Base-by-base conservation (phyloP, 805 yeast genomes). In the Debaryomyces castellii region DNA sequence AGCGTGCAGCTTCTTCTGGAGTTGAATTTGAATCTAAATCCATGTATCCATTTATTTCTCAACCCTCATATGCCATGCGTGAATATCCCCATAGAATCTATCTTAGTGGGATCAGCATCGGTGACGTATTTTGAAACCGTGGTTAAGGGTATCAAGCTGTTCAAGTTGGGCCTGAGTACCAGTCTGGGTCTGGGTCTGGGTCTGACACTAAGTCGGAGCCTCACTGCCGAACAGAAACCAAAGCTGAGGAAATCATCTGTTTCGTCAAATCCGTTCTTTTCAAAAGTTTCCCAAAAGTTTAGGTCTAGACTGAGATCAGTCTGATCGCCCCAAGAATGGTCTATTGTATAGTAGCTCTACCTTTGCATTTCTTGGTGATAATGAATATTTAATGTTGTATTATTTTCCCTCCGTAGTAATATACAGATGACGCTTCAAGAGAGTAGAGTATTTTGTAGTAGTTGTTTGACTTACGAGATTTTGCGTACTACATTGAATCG, bases 41-140 rank as follows among this genome's bases (percentile, higher is more conserved):
- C 28, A 11, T 35, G 41, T 9, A 37, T 43, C 4, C 46, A 43
- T 43, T 32, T 43, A 25, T 21, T 39, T 35, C 20, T 43, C 18
- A 43, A 43, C 33, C 21, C 32, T 6, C 22, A 24, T 24, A 32
- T 43, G 16, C 46, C 46, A 23, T 20, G 18, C n/a, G n/a, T 43
- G 30, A 34, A 32, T 23, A 20, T 39, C 8, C 24, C 46, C 3
- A 43, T 43, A 12, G 33, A n/a, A 16, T 43, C 46, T 14, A 24
- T 43, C 7, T 27, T 43, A 14, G 34, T 21, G 8, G 27, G 32
- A 11, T 24, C 28, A 9, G 14, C n/a, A 9, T 24, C 24, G 6
- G 46, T 32, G 25, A 53, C 52, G 22, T 51, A 44, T 35, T 38
- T 44, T 12, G 52, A 49, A 27, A 22, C 35, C 8, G 17, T 47